A percentile compares a stretch with the other conserved stretches of the same genome.
phyloP scores from a whole-genome alignment of 1,284 basidiomycete species.

The Pascua guehoae region DNA sequence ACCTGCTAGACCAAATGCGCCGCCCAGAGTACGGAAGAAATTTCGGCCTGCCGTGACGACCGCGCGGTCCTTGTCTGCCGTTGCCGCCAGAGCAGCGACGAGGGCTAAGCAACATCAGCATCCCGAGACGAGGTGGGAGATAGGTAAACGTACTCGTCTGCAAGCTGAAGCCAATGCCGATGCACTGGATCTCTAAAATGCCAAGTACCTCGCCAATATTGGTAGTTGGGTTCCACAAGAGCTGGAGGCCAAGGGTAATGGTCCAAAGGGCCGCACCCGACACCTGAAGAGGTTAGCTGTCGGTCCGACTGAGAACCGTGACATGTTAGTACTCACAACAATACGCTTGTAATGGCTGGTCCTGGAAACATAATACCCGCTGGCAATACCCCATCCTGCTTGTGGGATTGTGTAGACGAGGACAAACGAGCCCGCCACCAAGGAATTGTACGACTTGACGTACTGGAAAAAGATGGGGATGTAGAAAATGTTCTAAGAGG shows the following conservation, averaged over 20 bases:
- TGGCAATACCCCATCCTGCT: constrained; percentile 19
- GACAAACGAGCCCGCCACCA: constrained; percentile 27
- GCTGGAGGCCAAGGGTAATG: constrained; percentile 21
- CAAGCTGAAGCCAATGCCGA: constrained; percentile 26
- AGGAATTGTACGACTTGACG: constrained; percentile 28
- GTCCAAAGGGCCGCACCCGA: constrained; percentile 25
- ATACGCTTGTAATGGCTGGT: constrained; percentile 31
- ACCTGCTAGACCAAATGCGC: constrained; percentile 29
- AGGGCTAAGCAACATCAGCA: constrained; percentile 14
- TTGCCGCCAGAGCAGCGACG: constrained; percentile 26
- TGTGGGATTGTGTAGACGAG: constrained; percentile 32
- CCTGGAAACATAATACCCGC: constrained; percentile 22
- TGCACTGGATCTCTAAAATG: constrained; percentile 21
- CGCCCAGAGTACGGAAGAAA: constrained; percentile 36
- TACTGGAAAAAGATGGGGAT: constrained; percentile 37
- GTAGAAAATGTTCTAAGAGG: constrained; percentile 30
- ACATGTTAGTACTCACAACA: constrained; percentile 21
- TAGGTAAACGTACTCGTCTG: constrained; percentile 25
- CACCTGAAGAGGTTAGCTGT: no score
- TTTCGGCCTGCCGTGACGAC: constrained; percentile 31
- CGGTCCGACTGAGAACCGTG: no score
- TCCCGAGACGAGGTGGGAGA: not conserved
- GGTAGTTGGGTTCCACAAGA: constrained; percentile 17
- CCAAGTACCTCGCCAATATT: constrained; percentile 16
- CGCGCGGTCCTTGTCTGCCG: constrained; percentile 25